Percentiles rank a stretch among this genome's conserved stretches.
phyloP scores from a whole-genome alignment of 805 yeast genomes.

The Phaffomyces antillensis region DNA sequence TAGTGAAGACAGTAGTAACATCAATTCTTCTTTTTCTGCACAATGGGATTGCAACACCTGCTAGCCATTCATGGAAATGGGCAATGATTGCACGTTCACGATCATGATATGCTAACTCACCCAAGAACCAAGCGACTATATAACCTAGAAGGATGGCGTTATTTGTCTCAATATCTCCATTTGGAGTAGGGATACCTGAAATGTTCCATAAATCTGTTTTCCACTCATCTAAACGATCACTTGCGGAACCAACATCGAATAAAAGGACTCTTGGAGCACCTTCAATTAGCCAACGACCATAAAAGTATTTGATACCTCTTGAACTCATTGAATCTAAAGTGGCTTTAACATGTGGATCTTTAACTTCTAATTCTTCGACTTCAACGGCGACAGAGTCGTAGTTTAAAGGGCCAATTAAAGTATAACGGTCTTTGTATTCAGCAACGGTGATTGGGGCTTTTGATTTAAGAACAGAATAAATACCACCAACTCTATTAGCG shows the following conservation, averaged over 20 bases:
- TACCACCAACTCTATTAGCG: conserved; percentile 96
- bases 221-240: conserved; percentile 79
- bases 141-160: conserved; percentile 92
- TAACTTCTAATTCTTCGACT: conserved; percentile 66
- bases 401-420: conserved; percentile 81
- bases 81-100: conserved; percentile 83
- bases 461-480: conserved; percentile 91
- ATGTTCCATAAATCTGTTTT: conserved; percentile 85
- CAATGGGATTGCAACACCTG: conserved; percentile 91
- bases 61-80: conserved; percentile 97
- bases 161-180: conserved; percentile 78
- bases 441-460: conserved; percentile 96
- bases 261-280: conserved; percentile 93
- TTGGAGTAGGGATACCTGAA: conserved; percentile 92
- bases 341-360: conserved; percentile 46
- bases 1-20: conserved; percentile 91
- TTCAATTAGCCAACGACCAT: conserved; percentile 96
- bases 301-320: conserved; percentile 75
- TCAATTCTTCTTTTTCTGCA: conserved; percentile 89
- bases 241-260: conserved; percentile 78
- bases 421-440: conserved; percentile 83
- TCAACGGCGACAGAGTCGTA: conserved; percentile 67
- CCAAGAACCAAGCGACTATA: conserved; percentile 93
- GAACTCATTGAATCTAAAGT: conserved; percentile 73
- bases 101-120: conserved; percentile 84